These are phyloP conservation scores for Chernovozyma sophiae-reginae DNA, from an alignment of 1,139 yeast genomes.

Conservation along the genomic window DNA sequence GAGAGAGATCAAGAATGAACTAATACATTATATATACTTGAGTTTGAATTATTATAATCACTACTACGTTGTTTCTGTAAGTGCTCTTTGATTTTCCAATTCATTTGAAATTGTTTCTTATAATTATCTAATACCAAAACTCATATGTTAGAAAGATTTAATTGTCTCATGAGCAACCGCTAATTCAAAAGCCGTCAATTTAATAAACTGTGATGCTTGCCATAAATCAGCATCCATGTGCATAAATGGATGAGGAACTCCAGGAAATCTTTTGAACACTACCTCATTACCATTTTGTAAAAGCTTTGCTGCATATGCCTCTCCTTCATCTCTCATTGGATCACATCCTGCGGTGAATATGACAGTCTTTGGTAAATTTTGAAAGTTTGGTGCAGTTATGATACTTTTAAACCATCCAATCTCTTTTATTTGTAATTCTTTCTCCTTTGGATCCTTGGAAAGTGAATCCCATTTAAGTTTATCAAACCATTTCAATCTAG, in stretches of 20 bases:
- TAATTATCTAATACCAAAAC: too few relatives aligned
- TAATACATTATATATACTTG: too few relatives aligned
- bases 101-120: too few relatives aligned
- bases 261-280: constrained; percentile 15
- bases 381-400: constrained; percentile 17
- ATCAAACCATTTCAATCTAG: constrained; percentile 24
- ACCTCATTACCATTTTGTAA: constrained; percentile 18
- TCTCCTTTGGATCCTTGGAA: constrained; percentile 10
- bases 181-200: constrained; percentile 15
- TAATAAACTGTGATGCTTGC: constrained; percentile 13
- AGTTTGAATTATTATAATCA: too few relatives aligned
- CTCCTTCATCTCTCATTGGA: constrained; percentile 25
- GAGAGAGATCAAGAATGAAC: too few relatives aligned
- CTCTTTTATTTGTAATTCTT: constrained; percentile 10
- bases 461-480: constrained; percentile 18
- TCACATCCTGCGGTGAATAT: constrained; percentile 25
- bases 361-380: constrained; percentile 19
- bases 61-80: too few relatives aligned
- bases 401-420: constrained; percentile 18
- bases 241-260: constrained; percentile 24
- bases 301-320: constrained; percentile 22
- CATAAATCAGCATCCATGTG: constrained; percentile 11
- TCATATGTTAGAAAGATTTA: background rate
- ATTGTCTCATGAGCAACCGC: constrained; percentile 14
- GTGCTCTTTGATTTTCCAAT: too few relatives aligned